Base-by-base conservation (phyloP, 192 early-diverging fungal species). In the Linnemannia schmuckeri region DNA sequence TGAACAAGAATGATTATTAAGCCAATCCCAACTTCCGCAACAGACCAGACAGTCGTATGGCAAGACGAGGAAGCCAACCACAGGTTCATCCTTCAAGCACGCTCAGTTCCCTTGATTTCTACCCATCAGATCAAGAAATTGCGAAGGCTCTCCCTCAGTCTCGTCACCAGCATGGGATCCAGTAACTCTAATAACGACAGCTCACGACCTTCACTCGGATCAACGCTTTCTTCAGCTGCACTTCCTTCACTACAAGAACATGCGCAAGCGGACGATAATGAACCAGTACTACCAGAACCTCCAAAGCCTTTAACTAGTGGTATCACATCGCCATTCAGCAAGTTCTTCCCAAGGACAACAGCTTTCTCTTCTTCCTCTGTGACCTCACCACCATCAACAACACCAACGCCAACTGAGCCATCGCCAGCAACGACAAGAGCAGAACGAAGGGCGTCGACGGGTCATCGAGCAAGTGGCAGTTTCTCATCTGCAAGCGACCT, bases 21-120 rank as follows among this genome's bases (percentile, higher is more conserved):
- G 44, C 85, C 85, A 2, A 73, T 81, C 13, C 80, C 79, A 3
- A 74, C 55, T 18, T 61, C 85, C 17, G 46, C 42, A 66, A 81
- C 79, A 49, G 85, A 81, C 46, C 85, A 71, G 35, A 81, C 33
- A n/a, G 75, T 81, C n/a, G 72, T 78, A 66, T 87, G 85, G 85
- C 85, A 87, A 68, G 85, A 87, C 41, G 85, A 87, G 24, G 85
- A 87, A 27, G 85, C 85, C 70, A 87, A 87, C 76, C 85, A 87
- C n/a, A 76, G 85, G 6, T 87, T 87, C 76, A 30, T 87, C 10
- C 85, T 87, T 22, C 85, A 87, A 52, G 61, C 80, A 41, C 85
- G 85, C 44, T 81, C 85, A 7, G 76, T 81, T 33, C 72, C 85
- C 0, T 55, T 87, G 24, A 66, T 87, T 0, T 81, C 85, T 27